Evolutionary conservation across 441 rosid species (phyloP).

Genomic region (Jatropha podagrica): DNA sequence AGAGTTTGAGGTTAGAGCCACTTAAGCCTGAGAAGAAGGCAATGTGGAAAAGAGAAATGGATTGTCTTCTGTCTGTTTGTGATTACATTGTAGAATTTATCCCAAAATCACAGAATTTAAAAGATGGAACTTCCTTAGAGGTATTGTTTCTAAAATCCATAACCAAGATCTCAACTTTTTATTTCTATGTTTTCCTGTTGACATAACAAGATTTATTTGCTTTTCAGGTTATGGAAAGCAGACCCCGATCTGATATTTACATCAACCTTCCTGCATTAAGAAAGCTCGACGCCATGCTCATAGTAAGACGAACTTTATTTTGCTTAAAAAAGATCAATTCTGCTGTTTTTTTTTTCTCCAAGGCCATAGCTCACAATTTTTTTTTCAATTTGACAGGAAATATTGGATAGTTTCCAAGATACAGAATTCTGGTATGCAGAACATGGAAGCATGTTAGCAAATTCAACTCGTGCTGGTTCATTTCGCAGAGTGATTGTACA

Average conservation of each 20-base stretch:
- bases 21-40: constrained; percentile 68
- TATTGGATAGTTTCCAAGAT: constrained; percentile 71
- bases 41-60: constrained; percentile 97
- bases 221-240: constrained; percentile 85
- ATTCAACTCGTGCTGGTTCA: constrained; percentile 62
- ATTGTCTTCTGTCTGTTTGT: constrained; percentile 84
- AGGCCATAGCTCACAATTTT: constrained; percentile 11
- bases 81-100: constrained; percentile 90
- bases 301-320: constrained; percentile 46
- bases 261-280: constrained; percentile 85
- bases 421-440: constrained; percentile 97
- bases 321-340: background rate
- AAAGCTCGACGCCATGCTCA: constrained; percentile 93
- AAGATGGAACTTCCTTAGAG: constrained; percentile 86
- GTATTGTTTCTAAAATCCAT: constrained; percentile 30
- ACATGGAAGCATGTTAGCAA: constrained; percentile 80
- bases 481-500: constrained; percentile 73
- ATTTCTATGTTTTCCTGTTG: background rate
- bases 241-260: constrained; percentile 80
- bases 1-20: constrained; percentile 88
- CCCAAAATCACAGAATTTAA: constrained; percentile 77
- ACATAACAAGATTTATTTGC: constrained; percentile 15
- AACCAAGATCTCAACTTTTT: background rate
- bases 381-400: constrained; percentile 53
- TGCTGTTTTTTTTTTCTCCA: constrained; percentile 14